Percentiles rank a stretch among this genome's conserved stretches.
Conservation (phyloP, 129 eudicot genomes). For the Pittosporum tobira region DNA sequence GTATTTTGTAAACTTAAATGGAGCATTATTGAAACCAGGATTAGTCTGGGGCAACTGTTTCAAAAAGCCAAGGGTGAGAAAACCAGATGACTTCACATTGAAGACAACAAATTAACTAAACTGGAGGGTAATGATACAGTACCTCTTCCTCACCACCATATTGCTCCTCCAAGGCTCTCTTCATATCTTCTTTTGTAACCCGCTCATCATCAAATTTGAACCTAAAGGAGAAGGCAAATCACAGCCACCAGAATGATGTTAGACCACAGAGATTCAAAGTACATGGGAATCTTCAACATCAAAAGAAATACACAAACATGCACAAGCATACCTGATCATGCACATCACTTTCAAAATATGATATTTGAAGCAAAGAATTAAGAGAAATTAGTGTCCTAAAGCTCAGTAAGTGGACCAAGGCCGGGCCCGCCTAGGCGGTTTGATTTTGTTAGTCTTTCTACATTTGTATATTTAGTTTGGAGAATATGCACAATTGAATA, state of each 20-base stretch:
- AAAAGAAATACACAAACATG: not conserved
- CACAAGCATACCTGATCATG: not conserved
- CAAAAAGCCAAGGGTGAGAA: conserved; percentile 12
- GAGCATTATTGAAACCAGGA: conserved; percentile 81
- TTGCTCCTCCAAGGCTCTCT: conserved; percentile 88
- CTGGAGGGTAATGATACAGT: conserved; percentile 1
- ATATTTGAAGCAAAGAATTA: not conserved
- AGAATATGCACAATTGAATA: too few species aligned
- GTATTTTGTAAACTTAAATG: conserved; percentile 84
- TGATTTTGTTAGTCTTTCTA: too few species aligned
- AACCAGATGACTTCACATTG: conserved; percentile 6
- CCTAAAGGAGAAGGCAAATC: conserved; percentile 32
- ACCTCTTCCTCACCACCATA: conserved; percentile 99
- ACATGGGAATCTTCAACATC: not conserved
- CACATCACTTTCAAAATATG: not conserved
- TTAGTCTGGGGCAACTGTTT: conserved; percentile 89
- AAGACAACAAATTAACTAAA: not conserved
- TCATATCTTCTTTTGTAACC: conserved; percentile 86
- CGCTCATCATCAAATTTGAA: conserved; percentile 94
- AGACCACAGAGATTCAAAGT: not conserved
- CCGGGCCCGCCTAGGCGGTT: too few species aligned
- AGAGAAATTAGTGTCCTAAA: too few species aligned
- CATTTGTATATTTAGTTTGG: too few species aligned
- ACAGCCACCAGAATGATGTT: conserved; percentile 6
- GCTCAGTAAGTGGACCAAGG: too few species aligned